Conservation (phyloP, 176 grass and related monocot genomes). For the Poa pratensis region DNA sequence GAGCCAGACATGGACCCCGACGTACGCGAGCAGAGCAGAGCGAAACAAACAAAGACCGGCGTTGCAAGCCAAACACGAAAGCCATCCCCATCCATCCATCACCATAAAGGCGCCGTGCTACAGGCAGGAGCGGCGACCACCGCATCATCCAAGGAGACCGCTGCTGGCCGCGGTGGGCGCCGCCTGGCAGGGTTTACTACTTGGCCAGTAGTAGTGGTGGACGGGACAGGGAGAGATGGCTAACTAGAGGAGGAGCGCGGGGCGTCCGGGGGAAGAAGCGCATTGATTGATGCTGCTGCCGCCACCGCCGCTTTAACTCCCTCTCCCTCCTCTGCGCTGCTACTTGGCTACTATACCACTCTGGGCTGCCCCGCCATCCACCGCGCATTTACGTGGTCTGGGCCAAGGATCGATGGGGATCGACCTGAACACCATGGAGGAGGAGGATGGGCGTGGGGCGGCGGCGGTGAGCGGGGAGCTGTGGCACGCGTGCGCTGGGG, state of each 20-base stretch:
- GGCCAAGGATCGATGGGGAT: conserved; percentile 58
- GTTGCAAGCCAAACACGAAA: neutral
- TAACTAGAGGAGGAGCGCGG: conserved; percentile 1
- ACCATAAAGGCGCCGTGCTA: neutral
- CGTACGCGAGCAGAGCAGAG: neutral
- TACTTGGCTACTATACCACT: too few relatives aligned
- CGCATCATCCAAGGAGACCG: too few relatives aligned
- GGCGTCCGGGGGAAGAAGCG: neutral
- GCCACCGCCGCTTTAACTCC: conserved; percentile 18
- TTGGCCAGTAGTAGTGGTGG: neutral
- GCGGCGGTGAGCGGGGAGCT: conserved; percentile 64
- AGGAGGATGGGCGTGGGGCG: conserved; percentile 50
- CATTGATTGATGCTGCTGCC: conserved; percentile 21
- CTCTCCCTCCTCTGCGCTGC: neutral
- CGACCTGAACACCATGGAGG: conserved; percentile 80
- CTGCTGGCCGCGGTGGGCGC: neutral
- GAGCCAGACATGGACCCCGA: neutral
- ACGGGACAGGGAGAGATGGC: conserved; percentile 5
- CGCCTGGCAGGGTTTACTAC: neutral
- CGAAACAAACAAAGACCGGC: neutral
- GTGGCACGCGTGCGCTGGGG: conserved; percentile 92
- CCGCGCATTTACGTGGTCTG: conserved; percentile 33
- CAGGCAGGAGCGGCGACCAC: neutral
- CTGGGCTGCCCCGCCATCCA: conserved; percentile 21
- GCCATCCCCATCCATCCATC: neutral